A percentile compares a stretch with the other conserved stretches of the same genome.
Conservation (phyloP, 176 grass and related monocot species). For the Otatea glauca region DNA sequence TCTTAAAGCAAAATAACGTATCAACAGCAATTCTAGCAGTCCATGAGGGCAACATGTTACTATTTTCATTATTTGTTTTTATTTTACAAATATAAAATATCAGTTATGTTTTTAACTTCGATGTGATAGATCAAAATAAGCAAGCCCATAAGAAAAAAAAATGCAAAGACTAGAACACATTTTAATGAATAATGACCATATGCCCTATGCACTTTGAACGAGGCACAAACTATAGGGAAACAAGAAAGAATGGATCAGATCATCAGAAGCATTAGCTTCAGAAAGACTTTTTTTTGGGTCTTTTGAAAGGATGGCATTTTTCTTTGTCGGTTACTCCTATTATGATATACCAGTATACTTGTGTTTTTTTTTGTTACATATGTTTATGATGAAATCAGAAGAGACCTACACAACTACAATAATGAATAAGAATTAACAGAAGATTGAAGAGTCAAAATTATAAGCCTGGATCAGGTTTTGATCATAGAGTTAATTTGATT, state of each 20-base stretch:
- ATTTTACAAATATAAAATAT: slow-evolving; percentile 6
- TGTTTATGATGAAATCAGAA: neutral
- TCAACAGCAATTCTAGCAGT: neutral
- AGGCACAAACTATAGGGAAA: neutral
- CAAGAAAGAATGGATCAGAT: neutral
- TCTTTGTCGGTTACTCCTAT: neutral
- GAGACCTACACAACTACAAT: neutral
- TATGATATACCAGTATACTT: neutral
- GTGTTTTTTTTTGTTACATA: neutral
- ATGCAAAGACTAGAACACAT: neutral
- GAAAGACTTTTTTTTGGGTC: neutral
- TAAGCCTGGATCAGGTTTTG: neutral
- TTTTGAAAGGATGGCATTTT: neutral
- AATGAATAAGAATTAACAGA: neutral
- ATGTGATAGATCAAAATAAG: neutral
- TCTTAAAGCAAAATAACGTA: slow-evolving; percentile 7
- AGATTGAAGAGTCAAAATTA: neutral
- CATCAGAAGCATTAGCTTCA: neutral
- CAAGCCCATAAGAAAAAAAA: neutral
- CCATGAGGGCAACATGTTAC: neutral
- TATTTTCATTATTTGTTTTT: neutral
- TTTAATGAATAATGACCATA: slow-evolving; percentile 15
- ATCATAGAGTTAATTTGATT: neutral
- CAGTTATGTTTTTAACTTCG: neutral
- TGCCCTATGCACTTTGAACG: neutral